Evolutionary conservation across 2,329 filamentous ascomycete genomes (phyloP).

Genomic region (Pyrenophora teres): DNA sequence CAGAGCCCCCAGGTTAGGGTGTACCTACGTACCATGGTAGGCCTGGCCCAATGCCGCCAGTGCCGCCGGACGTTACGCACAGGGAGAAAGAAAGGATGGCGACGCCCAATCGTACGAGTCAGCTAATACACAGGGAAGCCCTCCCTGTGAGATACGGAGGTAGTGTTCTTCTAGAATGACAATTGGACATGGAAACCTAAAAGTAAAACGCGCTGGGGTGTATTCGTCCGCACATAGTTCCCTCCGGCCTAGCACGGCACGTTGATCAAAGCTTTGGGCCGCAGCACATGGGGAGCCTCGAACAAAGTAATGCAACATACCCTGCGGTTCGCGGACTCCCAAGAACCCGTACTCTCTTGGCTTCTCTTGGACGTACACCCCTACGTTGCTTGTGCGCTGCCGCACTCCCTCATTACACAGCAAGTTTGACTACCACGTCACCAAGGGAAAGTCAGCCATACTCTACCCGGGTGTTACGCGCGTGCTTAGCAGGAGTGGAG

Average conservation of each 20-base stretch:
- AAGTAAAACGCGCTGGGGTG: slow-evolving; percentile 22
- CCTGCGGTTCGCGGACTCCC: slow-evolving; percentile 37
- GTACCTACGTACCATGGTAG: slow-evolving; percentile 22
- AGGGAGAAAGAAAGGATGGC: slow-evolving; percentile 9
- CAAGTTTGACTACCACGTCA: slow-evolving; percentile 45
- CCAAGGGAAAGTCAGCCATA: slow-evolving; percentile 34
- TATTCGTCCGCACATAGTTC: slow-evolving; percentile 20
- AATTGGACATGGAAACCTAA: slow-evolving; percentile 14
- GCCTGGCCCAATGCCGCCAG: slow-evolving; percentile 12
- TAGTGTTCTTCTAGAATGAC: slow-evolving; percentile 7
- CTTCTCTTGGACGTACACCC: slow-evolving; percentile 41
- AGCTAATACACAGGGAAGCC: background rate
- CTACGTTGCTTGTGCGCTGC: slow-evolving; percentile 44
- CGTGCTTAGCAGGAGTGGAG: slow-evolving; percentile 36
- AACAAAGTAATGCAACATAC: slow-evolving; percentile 29
- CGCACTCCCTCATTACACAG: slow-evolving; percentile 36
- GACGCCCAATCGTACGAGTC: background rate
- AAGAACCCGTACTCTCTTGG: slow-evolving; percentile 38
- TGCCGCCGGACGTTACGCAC: slow-evolving; percentile 20
- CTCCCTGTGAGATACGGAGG: slow-evolving; percentile 6
- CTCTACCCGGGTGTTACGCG: slow-evolving; percentile 28
- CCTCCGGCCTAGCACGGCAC: slow-evolving; percentile 22
- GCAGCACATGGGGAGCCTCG: slow-evolving; percentile 29
- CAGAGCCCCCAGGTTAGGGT: slow-evolving; percentile 6
- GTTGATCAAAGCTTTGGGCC: slow-evolving; percentile 27